Percentiles rank a stretch among this genome's conserved stretches.
Evolutionary conservation across 2,329 filamentous ascomycete genomes (phyloP).

Genomic region (Sclerotinia borealis): DNA sequence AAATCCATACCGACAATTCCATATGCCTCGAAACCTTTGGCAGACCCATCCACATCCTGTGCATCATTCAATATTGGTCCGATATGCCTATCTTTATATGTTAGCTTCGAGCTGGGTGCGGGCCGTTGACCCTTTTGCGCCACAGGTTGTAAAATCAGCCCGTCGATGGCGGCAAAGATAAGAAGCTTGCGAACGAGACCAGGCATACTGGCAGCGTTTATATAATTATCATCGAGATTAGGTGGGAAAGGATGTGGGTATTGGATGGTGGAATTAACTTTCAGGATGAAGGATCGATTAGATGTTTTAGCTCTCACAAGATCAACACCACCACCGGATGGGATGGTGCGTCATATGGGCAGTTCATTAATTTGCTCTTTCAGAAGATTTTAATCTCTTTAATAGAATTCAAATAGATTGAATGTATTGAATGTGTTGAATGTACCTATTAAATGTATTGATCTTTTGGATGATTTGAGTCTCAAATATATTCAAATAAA

Average conservation of each 20-base stretch:
- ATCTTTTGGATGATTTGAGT: too few relatives aligned
- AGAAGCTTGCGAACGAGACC: slow-evolving; percentile 32
- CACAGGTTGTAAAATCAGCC: slow-evolving; percentile 32
- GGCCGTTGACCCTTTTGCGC: slow-evolving; percentile 27
- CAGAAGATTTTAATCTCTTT: too few relatives aligned
- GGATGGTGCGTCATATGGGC: not conserved
- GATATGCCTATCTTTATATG: slow-evolving; percentile 29
- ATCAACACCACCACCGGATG: not conserved
- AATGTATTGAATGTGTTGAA: too few relatives aligned
- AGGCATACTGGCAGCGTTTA: slow-evolving; percentile 30
- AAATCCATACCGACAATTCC: slow-evolving; percentile 32
- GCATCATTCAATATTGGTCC: slow-evolving; percentile 19
- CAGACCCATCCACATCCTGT: slow-evolving; percentile 13
- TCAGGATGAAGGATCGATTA: not conserved
- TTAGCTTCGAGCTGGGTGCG: slow-evolving; percentile 27
- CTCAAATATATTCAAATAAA: too few relatives aligned
- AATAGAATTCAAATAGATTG: too few relatives aligned
- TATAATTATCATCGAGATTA: slow-evolving; percentile 17
- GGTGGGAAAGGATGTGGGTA: not conserved
- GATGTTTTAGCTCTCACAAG: slow-evolving; percentile 5
- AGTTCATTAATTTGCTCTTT: too few relatives aligned
- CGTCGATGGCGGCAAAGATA: slow-evolving; percentile 33
- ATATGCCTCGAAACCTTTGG: slow-evolving; percentile 33
- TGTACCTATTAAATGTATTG: too few relatives aligned
- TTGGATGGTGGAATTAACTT: not conserved